A percentile compares a stretch with the other conserved stretches of the same genome.
phyloP scores from a whole-genome alignment of 768 basidiomycete species.

The Amanita pallidorosea region DNA sequence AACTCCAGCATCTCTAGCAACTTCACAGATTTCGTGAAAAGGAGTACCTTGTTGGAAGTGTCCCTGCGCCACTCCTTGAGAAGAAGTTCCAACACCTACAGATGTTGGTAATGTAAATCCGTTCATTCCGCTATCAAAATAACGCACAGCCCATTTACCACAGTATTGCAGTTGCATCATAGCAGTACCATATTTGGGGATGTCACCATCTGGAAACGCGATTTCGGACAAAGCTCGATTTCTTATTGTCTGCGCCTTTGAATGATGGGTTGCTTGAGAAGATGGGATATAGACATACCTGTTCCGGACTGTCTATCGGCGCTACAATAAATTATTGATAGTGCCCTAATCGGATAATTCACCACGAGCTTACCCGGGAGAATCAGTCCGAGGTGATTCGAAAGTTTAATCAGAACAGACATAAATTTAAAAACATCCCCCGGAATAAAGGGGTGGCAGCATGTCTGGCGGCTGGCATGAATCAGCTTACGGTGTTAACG shows the following conservation, averaged over 20 bases:
- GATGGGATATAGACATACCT: slow-evolving; percentile 26
- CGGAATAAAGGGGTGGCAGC: slow-evolving; percentile 37
- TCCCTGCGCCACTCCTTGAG: slow-evolving; percentile 61
- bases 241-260: slow-evolving; percentile 22
- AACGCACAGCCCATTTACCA: slow-evolving; percentile 77
- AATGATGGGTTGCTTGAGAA: neutral
- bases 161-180: slow-evolving; percentile 59
- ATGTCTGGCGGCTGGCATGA: slow-evolving; percentile 25
- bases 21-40: slow-evolving; percentile 91
- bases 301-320: slow-evolving; percentile 56
- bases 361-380: slow-evolving; percentile 48
- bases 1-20: slow-evolving; percentile 78
- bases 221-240: slow-evolving; percentile 51
- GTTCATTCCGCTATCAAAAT: neutral
- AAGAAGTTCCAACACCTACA: slow-evolving; percentile 54
- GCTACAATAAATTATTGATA: slow-evolving; percentile 25
- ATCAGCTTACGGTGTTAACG: neutral
- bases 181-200: slow-evolving; percentile 51
- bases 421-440: slow-evolving; percentile 70
- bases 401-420: slow-evolving; percentile 75
- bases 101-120: neutral
- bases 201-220: slow-evolving; percentile 47
- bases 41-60: slow-evolving; percentile 72
- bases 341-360: neutral
- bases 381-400: slow-evolving; percentile 82